phyloP scores from a whole-genome alignment of 768 basidiomycete genomes.

The Lactifluus hygrophoroides region DNA sequence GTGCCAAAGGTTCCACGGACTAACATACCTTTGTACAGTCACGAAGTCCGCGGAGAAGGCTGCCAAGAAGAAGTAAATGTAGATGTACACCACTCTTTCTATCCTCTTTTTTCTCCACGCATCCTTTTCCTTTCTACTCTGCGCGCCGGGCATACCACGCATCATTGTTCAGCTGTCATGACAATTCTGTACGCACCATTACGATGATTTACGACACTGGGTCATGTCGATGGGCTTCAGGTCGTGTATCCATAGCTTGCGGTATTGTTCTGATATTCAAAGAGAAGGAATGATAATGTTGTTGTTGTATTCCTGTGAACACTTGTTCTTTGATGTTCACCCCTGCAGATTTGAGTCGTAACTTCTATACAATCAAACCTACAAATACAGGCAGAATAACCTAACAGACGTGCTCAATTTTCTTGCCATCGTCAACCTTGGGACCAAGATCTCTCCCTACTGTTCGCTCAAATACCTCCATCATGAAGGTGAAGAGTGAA shows the following conservation, averaged over 20 bases:
- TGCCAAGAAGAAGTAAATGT: slow-evolving; percentile 85
- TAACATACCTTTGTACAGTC: slow-evolving; percentile 36
- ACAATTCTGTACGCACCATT: slow-evolving; percentile 31
- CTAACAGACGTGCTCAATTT: slow-evolving; percentile 69
- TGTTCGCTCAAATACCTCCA: slow-evolving; percentile 90
- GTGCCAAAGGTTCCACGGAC: slow-evolving; percentile 2
- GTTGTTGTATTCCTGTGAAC: slow-evolving; percentile 23
- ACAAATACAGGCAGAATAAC: slow-evolving; percentile 26
- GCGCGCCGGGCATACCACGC: slow-evolving; percentile 26
- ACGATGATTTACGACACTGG: slow-evolving; percentile 24
- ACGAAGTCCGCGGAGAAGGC: slow-evolving; percentile 97
- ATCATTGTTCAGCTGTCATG: slow-evolving; percentile 25
- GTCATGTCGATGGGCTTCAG: slow-evolving; percentile 21
- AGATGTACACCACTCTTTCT: slow-evolving; percentile 50
- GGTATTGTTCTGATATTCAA: slow-evolving; percentile 25
- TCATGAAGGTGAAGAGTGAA: slow-evolving; percentile 74
- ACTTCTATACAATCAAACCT: not conserved
- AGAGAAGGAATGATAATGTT: slow-evolving; percentile 27
- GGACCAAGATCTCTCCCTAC: slow-evolving; percentile 82
- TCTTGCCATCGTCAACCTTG: slow-evolving; percentile 33
- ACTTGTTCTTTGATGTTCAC: not conserved
- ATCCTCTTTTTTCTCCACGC: slow-evolving; percentile 35
- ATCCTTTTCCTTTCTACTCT: slow-evolving; percentile 32
- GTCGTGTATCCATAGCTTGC: slow-evolving; percentile 25
- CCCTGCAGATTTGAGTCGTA: not conserved